A percentile compares a stretch with the other conserved stretches of the same genome.
Conservation (phyloP, 345 rosid genomes). For the Psidium guajava region DNA sequence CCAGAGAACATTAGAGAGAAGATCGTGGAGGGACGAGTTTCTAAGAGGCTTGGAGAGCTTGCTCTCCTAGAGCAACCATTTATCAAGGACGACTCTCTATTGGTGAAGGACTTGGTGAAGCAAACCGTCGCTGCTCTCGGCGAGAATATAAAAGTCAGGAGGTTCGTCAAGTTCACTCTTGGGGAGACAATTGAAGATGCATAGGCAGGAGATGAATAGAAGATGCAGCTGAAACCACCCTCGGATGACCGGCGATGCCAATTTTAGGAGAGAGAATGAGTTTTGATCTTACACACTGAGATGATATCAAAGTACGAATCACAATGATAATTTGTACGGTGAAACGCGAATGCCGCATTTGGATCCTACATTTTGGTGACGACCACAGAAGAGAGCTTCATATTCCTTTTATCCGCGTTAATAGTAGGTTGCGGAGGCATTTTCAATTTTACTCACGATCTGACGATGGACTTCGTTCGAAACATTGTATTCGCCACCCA, state of each 20-base stretch:
- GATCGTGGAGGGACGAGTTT: constrained; percentile 77
- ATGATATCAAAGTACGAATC: background rate
- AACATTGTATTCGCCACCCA: background rate
- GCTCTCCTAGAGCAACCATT: constrained; percentile 76
- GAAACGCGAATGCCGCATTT: background rate
- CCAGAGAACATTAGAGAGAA: constrained; percentile 86
- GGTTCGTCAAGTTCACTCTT: constrained; percentile 59
- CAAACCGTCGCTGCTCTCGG: constrained; percentile 83
- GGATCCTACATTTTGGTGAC: background rate
- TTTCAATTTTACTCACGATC: background rate
- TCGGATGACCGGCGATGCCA: background rate
- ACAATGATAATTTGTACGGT: background rate
- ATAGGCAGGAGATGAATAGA: constrained; percentile 7
- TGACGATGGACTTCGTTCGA: background rate
- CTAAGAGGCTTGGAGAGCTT: constrained; percentile 78
- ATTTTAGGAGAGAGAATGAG: background rate
- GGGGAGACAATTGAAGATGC: constrained; percentile 42
- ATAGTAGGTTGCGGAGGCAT: background rate
- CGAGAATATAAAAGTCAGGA: constrained; percentile 77
- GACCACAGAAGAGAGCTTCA: background rate
- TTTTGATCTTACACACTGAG: background rate
- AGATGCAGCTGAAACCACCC: background rate
- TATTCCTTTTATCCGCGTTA: background rate
- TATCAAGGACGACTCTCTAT: constrained; percentile 52
- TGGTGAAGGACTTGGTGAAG: constrained; percentile 78